Evolutionary conservation across 257 asterid species (phyloP).

Genomic region (Fraxinus pennsylvanica): DNA sequence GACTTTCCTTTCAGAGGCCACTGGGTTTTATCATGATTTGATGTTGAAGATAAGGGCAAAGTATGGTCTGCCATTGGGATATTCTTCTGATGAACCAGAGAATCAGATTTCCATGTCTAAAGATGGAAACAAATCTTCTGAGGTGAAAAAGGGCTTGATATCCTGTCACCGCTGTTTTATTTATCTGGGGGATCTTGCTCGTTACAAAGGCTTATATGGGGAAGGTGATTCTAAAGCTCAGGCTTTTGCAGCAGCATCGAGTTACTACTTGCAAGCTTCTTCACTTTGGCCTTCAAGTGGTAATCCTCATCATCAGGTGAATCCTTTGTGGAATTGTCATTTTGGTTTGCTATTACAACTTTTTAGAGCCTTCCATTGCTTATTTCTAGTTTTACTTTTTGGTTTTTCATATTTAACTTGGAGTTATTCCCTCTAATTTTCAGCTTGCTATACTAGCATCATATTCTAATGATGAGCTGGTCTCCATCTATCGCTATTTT

Average conservation of each 20-base stretch:
- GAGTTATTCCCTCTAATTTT: conserved; percentile 22
- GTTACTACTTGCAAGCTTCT: conserved; percentile 87
- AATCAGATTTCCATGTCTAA: conserved; percentile 54
- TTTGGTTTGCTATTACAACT: conserved; percentile 13
- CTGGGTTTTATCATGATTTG: conserved; percentile 93
- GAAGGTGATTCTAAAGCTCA: conserved; percentile 86
- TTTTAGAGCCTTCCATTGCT: not conserved
- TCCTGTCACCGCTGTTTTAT: conserved; percentile 94
- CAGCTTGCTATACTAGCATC: conserved; percentile 97
- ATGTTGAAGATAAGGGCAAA: conserved; percentile 84
- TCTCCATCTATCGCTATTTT: conserved; percentile 82
- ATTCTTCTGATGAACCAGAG: conserved; percentile 62
- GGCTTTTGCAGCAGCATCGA: conserved; percentile 87
- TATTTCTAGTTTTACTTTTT: not conserved
- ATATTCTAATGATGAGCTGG: conserved; percentile 81
- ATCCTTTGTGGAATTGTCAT: not conserved
- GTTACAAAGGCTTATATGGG: conserved; percentile 89
- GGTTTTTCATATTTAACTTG: not conserved
- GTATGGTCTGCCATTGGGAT: conserved; percentile 79
- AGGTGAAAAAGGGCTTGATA: conserved; percentile 69
- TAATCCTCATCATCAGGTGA: conserved; percentile 95
- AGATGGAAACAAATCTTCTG: conserved; percentile 69
- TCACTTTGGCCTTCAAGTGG: conserved; percentile 94
- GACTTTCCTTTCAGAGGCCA: conserved; percentile 88
- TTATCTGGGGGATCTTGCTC: conserved; percentile 96